These are phyloP conservation scores for Celoporthe dispersa DNA, from an alignment of 2,329 filamentous ascomycete species.

Conservation along the genomic window DNA sequence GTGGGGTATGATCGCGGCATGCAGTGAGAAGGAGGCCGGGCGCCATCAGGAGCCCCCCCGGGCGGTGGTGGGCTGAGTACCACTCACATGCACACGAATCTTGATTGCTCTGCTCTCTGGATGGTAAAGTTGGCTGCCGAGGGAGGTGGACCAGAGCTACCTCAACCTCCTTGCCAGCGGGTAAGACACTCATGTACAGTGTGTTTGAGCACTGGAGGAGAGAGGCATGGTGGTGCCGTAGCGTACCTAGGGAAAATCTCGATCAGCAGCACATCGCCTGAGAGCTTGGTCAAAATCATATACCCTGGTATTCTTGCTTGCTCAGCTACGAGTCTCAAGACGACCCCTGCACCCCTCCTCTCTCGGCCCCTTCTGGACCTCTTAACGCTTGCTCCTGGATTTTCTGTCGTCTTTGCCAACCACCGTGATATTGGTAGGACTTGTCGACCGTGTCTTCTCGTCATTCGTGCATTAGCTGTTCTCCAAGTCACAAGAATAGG, in stretches of 20 bases:
- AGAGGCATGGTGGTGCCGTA: not conserved
- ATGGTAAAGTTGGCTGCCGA: not conserved
- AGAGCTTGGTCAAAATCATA: not conserved
- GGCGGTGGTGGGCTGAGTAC: not conserved
- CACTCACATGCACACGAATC: not conserved
- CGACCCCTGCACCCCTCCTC: not conserved
- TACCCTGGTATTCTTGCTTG: not conserved
- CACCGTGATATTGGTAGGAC: not conserved
- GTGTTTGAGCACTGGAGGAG: not conserved
- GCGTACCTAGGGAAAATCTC: not conserved
- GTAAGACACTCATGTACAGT: too few relatives aligned
- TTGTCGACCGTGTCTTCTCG: not conserved
- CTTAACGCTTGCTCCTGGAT: not conserved
- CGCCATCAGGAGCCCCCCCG: not conserved
- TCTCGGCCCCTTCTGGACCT: not conserved
- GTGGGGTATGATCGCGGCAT: not conserved
- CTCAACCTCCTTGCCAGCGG: not conserved
- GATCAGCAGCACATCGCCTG: not conserved
- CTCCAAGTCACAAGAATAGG: not conserved
- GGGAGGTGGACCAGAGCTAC: not conserved
- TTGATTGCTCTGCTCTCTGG: not conserved
- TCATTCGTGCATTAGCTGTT: not conserved
- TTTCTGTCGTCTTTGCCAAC: not conserved
- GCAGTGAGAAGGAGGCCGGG: not conserved
- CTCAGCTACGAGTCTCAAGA: not conserved